These are phyloP conservation scores for Endoconidiophora polonica DNA, from an alignment of 2,329 filamentous ascomycete genomes.

Conservation along the genomic window DNA sequence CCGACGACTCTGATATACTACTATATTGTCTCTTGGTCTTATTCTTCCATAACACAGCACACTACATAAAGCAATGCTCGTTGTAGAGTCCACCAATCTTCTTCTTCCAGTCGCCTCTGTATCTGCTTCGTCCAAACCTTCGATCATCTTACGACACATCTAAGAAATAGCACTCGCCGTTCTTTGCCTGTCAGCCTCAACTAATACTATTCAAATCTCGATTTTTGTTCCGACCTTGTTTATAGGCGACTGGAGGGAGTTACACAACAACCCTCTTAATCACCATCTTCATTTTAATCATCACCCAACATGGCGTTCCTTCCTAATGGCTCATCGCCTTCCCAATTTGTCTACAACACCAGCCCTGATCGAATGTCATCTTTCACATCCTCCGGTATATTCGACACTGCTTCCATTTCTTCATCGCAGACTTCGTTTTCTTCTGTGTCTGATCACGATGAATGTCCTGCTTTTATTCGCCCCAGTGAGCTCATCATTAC, in stretches of 20 bases:
- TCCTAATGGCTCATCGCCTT: constrained; percentile 34
- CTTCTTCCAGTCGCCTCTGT: constrained; percentile 10
- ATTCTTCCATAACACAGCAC: not conserved
- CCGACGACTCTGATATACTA: not conserved
- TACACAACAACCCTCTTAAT: constrained; percentile 12
- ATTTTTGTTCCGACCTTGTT: constrained; percentile 24
- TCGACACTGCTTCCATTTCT: constrained; percentile 25
- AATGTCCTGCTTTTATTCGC: constrained; percentile 46
- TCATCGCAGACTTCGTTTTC: constrained; percentile 61
- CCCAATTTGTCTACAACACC: constrained; percentile 25
- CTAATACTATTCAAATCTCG: not conserved
- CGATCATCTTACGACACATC: not conserved
- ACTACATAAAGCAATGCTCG: constrained; percentile 6
- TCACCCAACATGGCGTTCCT: constrained; percentile 34
- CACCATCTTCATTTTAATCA: constrained; percentile 12
- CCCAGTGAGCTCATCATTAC: not conserved
- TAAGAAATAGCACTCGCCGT: not conserved
- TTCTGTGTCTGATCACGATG: constrained; percentile 50
- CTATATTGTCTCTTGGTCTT: not conserved
- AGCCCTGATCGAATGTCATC: constrained; percentile 4
- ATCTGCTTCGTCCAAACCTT: not conserved
- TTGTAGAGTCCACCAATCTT: constrained; percentile 2
- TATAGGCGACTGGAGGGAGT: constrained; percentile 38
- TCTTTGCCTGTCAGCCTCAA: not conserved
- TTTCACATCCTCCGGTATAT: constrained; percentile 4